Evolutionary conservation across 2,329 filamentous ascomycete genomes (phyloP).

Genomic region (Pseudocercospora crystallina): DNA sequence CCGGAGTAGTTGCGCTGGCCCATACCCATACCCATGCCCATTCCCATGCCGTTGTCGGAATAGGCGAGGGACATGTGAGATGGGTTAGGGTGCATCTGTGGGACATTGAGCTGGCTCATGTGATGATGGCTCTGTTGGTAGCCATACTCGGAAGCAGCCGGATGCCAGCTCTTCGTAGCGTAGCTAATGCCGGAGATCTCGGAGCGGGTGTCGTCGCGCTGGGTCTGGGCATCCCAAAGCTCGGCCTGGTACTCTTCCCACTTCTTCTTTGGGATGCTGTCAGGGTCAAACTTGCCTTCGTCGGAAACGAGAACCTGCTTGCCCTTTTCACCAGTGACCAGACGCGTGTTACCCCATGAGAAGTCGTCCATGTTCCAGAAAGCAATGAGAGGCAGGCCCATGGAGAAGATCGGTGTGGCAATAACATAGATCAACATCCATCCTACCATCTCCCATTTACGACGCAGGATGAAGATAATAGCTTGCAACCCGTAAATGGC

Average conservation of each 20-base stretch:
- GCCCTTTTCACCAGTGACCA: constrained; percentile 91
- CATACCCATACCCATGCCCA: constrained; percentile 14
- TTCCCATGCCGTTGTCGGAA: constrained; percentile 55
- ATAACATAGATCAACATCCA: constrained; percentile 98
- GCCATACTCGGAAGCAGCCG: constrained; percentile 63
- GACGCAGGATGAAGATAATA: constrained; percentile 91
- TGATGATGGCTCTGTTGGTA: constrained; percentile 52
- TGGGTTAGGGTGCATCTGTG: constrained; percentile 41
- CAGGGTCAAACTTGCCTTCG: constrained; percentile 95
- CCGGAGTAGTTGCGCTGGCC: constrained; percentile 22
- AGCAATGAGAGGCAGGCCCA: constrained; percentile 84
- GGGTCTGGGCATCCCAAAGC: constrained; percentile 95
- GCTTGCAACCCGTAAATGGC: constrained; percentile 94
- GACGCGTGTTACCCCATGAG: constrained; percentile 97
- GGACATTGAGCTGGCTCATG: constrained; percentile 60
- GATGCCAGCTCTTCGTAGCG: constrained; percentile 74
- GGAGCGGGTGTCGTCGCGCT: constrained; percentile 72
- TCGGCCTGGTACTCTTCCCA: constrained; percentile 99
- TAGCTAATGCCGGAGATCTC: constrained; percentile 94
- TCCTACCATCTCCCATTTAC: constrained; percentile 99
- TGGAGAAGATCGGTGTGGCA: constrained; percentile 87
- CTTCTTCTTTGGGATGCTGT: constrained; percentile 91
- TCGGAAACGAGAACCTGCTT: constrained; percentile 91
- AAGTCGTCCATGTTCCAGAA: constrained; percentile 99
- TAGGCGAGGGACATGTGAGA: constrained; percentile 77